Evolutionary conservation across 2,329 filamentous ascomycete species (phyloP), one percentile per base, ranked within the genome.

Genomic region (Malbranchea cinnamomea): DNA sequence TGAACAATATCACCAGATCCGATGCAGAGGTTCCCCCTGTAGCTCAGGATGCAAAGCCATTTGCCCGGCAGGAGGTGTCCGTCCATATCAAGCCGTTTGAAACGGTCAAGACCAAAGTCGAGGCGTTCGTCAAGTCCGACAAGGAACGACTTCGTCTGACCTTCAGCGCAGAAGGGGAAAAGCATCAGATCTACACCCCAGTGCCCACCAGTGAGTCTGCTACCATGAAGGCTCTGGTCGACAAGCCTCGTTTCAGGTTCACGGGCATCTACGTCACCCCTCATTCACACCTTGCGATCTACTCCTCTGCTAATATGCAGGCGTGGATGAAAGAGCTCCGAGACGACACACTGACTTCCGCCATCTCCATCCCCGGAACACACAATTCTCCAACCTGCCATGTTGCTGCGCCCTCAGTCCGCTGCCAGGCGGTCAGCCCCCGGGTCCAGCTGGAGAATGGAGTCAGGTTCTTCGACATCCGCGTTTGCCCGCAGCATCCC

Each of bases 351-450:
- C 74, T 82, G 2, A 63, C 95, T 4, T 79, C 81, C 1, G 68
- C 77, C 2, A 71, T 98, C 28, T 89, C 79, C 28, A 89, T 95
- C 38, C 89, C 89, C 10, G 89, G 89, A 39, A 94, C 89, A 0
- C 89, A 98, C 63, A 95, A 98, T 59, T 82, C 80, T 11, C 82
- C 89, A 5, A 91, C 85, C 6, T 78, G 71, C 57, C 68, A 91
- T 61, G 68, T 71, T 28, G 85, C 89, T 8, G 68, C 94, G 4
- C 89, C 89, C 1, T 92, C 83, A 1, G 89, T 95, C 21, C 78
- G 89, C 22, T 95, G 89, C 55, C 89, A 98, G 58, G 76, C 80
- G 19, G 82, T 85, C 11, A 64, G 71, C 37, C 67, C 91, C 4
- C 63, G 65, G 28, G 71, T 77, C 31, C 89, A 98, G 56, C 71